Percentiles rank a stretch among this genome's conserved stretches.
These are phyloP conservation scores for Leptosphaerulina australis DNA, from an alignment of 2,329 filamentous ascomycete genomes.

Conservation along the genomic window DNA sequence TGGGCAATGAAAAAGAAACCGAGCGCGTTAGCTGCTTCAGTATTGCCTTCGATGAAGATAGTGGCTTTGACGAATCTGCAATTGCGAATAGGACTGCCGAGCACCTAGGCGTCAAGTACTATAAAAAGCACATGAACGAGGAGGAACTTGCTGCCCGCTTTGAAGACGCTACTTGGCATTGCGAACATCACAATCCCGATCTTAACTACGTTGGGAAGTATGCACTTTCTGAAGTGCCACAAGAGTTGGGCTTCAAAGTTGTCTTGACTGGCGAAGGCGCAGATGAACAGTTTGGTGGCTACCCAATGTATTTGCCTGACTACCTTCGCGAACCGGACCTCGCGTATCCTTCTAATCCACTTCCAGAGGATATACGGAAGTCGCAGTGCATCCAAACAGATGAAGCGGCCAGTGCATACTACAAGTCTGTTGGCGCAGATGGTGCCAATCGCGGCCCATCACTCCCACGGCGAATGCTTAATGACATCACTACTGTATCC, in stretches of 20 bases:
- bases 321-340: conserved; percentile 57
- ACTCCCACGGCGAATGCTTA: conserved; percentile 47
- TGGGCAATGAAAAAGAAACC: conserved; percentile 51
- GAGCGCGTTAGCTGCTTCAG: conserved; percentile 56
- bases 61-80: conserved; percentile 58
- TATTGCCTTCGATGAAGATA: conserved; percentile 58
- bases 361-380: conserved; percentile 12
- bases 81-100: conserved; percentile 56
- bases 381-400: conserved; percentile 17
- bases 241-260: conserved; percentile 58
- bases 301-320: conserved; percentile 55
- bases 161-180: conserved; percentile 54
- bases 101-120: conserved; percentile 53
- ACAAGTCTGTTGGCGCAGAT: conserved; percentile 35
- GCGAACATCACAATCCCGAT: conserved; percentile 55
- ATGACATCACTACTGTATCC: conserved; percentile 47
- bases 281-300: conserved; percentile 62
- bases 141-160: conserved; percentile 51
- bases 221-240: conserved; percentile 54
- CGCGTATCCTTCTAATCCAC: conserved; percentile 6
- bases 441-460: conserved; percentile 29
- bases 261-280: conserved; percentile 60
- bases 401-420: conserved; percentile 14
- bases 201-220: conserved; percentile 61
- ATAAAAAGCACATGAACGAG: conserved; percentile 54